Evolutionary conservation across 345 rosid genomes (phyloP).

Genomic region (Salix suchowensis): DNA sequence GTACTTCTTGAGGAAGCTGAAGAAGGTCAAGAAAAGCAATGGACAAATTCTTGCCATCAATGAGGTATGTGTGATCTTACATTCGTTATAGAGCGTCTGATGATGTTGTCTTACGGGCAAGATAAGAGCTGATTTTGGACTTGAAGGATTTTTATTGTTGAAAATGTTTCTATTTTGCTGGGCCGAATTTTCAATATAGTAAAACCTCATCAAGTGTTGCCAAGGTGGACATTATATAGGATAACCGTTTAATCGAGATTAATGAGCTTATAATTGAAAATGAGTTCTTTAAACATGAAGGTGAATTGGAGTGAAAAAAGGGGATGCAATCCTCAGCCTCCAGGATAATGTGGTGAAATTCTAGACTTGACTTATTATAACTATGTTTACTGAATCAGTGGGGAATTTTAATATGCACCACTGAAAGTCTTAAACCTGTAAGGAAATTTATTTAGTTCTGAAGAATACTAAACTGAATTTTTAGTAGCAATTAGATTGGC

Average conservation of each 20-base stretch:
- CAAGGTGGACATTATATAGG: too few relatives aligned
- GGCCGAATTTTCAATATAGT: too few relatives aligned
- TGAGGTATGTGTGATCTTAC: constrained; percentile 29
- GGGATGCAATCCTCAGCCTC: neutral
- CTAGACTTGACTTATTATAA: too few relatives aligned
- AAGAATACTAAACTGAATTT: too few relatives aligned
- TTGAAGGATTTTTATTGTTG: neutral
- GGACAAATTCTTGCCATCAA: constrained; percentile 53
- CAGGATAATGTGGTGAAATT: neutral
- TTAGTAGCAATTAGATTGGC: neutral
- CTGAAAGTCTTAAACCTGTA: neutral
- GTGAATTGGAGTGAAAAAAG: too few relatives aligned
- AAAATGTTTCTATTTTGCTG: neutral
- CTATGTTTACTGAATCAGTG: neutral
- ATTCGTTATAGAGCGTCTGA: neutral
- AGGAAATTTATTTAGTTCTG: neutral
- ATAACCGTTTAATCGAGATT: too few relatives aligned
- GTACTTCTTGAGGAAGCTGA: constrained; percentile 52
- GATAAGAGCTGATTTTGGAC: neutral
- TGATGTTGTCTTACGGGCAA: neutral
- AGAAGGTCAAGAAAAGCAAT: constrained; percentile 53
- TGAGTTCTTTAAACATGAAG: too few relatives aligned
- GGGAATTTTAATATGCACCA: neutral
- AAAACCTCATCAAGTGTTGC: too few relatives aligned
- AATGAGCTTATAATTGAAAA: too few relatives aligned